phyloP scores from a whole-genome alignment of 805 yeast genomes.

The Scheffersomyces ergatensis region DNA sequence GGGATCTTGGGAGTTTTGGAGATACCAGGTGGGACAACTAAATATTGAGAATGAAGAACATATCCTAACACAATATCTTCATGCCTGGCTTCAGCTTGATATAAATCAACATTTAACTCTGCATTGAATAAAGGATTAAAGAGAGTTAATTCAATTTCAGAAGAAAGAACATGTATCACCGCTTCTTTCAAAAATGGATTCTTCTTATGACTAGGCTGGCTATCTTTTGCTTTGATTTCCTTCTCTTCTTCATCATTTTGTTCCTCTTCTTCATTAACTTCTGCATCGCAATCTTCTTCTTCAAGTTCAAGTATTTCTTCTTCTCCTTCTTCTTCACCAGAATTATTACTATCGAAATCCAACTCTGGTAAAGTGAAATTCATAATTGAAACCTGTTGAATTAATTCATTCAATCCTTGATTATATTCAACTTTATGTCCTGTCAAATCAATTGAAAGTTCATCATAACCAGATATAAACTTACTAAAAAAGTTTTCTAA shows the following conservation, averaged over 20 bases:
- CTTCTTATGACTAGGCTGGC: conserved; percentile 6
- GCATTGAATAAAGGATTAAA: conserved; percentile 53
- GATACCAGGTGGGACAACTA: conserved; percentile 52
- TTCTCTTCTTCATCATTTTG: conserved; percentile 1
- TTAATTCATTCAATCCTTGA: conserved; percentile 8
- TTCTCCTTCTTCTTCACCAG: background rate
- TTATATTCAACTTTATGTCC: conserved; percentile 21
- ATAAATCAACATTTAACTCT: conserved; percentile 39
- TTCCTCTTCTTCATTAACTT: background rate
- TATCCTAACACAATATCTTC: conserved; percentile 47
- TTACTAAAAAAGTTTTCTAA: conserved; percentile 18
- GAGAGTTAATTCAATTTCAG: conserved; percentile 52
- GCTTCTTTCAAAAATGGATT: conserved; percentile 46
- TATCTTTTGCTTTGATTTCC: conserved; percentile 3
- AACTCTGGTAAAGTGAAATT: conserved; percentile 23
- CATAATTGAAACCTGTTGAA: conserved; percentile 16
- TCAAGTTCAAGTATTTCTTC: background rate
- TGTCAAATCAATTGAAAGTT: conserved; percentile 19
- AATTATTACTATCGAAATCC: conserved; percentile 12
- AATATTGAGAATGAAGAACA: conserved; percentile 35
- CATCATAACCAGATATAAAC: conserved; percentile 14
- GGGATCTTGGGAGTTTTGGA: conserved; percentile 51
- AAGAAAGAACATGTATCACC: conserved; percentile 52
- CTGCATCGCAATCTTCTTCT: background rate
- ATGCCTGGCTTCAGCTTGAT: conserved; percentile 47